Base-by-base conservation (phyloP, 495 filamentous ascomycete species). In the Neurospora intermedia region DNA sequence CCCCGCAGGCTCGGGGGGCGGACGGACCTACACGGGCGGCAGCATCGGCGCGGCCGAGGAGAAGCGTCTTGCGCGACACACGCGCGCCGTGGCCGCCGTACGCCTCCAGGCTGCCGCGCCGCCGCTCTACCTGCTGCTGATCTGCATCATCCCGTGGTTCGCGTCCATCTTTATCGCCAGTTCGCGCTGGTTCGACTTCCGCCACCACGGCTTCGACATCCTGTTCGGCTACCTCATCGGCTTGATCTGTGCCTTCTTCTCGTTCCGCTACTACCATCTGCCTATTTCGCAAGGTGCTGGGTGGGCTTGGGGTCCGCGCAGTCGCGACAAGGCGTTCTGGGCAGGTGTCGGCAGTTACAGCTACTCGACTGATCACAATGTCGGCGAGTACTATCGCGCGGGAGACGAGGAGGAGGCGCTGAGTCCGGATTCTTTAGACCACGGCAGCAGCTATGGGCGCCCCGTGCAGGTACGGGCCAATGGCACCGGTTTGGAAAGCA, bases 141-240 rank as follows among this genome's bases (percentile, higher is more conserved):
- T 94, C 42, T 88, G 92, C 72, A 83, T 93, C 73, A 80, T 92
- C 31, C 88, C 88, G 20, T 85, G 85, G 76, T 85, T 88, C 74
- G 82, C 82, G 13, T 83, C 88, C 69, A 79, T 87, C 70, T 89
- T 86, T 74, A 83, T 90, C 69, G 80, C 88, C 31, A 84, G 86
- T 59, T 89, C 87, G n/a, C 84, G 88, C 23, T 90, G 86, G 81
- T 89, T 93, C 85, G 94, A 97, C 78, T 93, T 91, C 77, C 87
- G 93, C 10, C 94, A 97, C 76, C 93, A 96, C 81, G 92, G 91
- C 15, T 96, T 97, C 81, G 94, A 97, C 73, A 94, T 96, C 59
- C 84, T 97, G 31, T 92, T 91, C 38, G 93, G 93, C 8, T 90
- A 87, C 27, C 77, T 91, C 3, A 88, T 94, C 66, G 92, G 92